Evolutionary conservation across 1,284 basidiomycete species (phyloP), one percentile per base, ranked within the genome.

Genomic region (Irpex sp.): DNA sequence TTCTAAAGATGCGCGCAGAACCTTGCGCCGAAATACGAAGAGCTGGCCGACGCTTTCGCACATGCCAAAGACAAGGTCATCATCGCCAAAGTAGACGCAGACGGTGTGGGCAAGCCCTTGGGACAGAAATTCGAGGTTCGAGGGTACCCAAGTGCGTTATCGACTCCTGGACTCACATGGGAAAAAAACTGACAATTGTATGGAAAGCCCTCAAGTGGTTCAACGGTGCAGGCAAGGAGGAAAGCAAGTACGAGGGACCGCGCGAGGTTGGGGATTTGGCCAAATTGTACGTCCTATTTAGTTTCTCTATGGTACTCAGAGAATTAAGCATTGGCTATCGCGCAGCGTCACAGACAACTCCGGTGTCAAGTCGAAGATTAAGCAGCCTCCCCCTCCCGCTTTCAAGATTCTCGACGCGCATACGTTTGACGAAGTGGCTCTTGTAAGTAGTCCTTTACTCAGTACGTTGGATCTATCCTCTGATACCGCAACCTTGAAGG

Each of bases 11-110:
- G 43, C 51, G 60, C 59, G 17, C 54, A 92, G 91, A 90, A 84
- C 78, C 89, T 98, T 62, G 94, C 93, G 0, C 95, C 95, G 9
- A 77, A 79, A 3, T 98, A 93, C 69, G 96, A 97, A 74, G 83
- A 96, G 75, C 85, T 98, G 17, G 96, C 89, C 43, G 92, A 97
- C 71, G 90, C 92, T 9, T 98, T 89, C 72, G 78, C 84, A 4
- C 83, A 89, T 65, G 85, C 82, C 54, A 89, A 90, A 70, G 87
- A 93, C 75, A 93, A 92, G 73, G 92, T 98, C 26, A 69, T 94
- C 60, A 88, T 98, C 67, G 95, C 95, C 65, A 97, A 97, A 75
- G 90, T 97, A 5, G 95, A 98, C 69, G 95, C 94, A 1, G 95
- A 98, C 71, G 92, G 92, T 63, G 90, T 75, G 50, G 94, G 94